Evolutionary conservation across 2,329 filamentous ascomycete species (phyloP).

Genomic region (Pseudomassariella vexata): DNA sequence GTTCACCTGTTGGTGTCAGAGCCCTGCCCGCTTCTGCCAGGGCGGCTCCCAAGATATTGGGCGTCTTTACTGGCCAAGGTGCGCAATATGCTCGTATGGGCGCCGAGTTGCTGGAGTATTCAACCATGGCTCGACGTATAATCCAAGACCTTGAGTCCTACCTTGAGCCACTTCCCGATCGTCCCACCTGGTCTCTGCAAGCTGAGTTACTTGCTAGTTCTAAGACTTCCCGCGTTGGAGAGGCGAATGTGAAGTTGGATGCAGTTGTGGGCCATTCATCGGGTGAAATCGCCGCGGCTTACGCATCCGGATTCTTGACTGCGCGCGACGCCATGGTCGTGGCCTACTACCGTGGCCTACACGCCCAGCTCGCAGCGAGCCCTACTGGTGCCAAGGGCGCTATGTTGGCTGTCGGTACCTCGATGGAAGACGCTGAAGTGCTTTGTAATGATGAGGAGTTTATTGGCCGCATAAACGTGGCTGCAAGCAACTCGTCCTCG

Average conservation of each 20-base stretch:
- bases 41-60: constrained; percentile 1
- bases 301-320: constrained; percentile 37
- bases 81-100: constrained; percentile 4
- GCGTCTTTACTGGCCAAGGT: constrained; percentile 6
- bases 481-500: constrained; percentile 26
- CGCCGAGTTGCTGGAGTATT: constrained; percentile 2
- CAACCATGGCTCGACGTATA: constrained; percentile 7
- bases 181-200: background rate
- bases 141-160: constrained; percentile 12
- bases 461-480: constrained; percentile 20
- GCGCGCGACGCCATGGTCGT: constrained; percentile 34
- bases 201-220: background rate
- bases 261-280: constrained; percentile 42
- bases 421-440: constrained; percentile 26
- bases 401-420: constrained; percentile 42
- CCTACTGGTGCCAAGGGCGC: too few species aligned
- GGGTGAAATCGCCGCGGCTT: constrained; percentile 45
- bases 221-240: background rate
- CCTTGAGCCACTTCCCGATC: constrained; percentile 7
- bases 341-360: constrained; percentile 39
- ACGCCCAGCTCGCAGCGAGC: constrained; percentile 15
- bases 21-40: too few species aligned
- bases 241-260: constrained; percentile 24
- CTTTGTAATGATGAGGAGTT: constrained; percentile 16
- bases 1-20: too few species aligned